Evolutionary conservation across 163 green algal species (phyloP).

Genomic region (Chlorella variabilis): DNA sequence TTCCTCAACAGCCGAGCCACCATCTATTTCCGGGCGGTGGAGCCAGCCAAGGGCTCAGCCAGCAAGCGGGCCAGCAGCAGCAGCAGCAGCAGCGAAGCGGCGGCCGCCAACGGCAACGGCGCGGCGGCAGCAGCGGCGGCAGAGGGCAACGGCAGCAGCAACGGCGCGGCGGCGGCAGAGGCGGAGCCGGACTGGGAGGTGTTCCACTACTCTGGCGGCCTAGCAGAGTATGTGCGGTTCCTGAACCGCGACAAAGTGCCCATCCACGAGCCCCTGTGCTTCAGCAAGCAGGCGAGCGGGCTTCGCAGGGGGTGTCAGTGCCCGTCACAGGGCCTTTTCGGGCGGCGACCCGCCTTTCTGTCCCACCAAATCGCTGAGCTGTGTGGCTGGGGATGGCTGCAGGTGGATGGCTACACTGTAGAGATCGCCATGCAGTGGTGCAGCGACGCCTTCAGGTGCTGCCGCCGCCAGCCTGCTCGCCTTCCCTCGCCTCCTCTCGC

Average conservation of each 20-base stretch:
- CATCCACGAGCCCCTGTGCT: constrained; percentile 72
- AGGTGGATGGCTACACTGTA: constrained; percentile 77
- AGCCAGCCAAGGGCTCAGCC: background rate
- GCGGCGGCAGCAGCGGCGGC: background rate
- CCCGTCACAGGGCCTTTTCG: no score
- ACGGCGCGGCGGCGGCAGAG: background rate
- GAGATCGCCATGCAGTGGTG: constrained; percentile 87
- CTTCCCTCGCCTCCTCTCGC: no score
- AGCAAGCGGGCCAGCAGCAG: background rate
- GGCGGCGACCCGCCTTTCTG: no score
- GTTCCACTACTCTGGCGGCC: constrained; percentile 71
- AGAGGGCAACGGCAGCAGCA: background rate
- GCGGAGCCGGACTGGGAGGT: constrained; percentile 68
- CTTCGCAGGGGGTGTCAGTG: no score
- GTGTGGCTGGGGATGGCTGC: background rate
- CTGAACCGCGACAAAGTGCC: constrained; percentile 75
- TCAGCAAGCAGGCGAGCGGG: constrained; percentile 43
- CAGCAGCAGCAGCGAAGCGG: constrained; percentile 13
- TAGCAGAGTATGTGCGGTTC: constrained; percentile 86
- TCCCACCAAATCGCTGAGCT: no score
- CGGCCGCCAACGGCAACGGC: constrained; percentile 21
- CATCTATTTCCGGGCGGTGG: constrained; percentile 58
- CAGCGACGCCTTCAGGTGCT: constrained; percentile 55
- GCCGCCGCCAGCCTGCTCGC: background rate
- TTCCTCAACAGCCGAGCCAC: constrained; percentile 92